Base-by-base conservation (phyloP, 306 rosid species). In the Hippophae rhamnoides region DNA sequence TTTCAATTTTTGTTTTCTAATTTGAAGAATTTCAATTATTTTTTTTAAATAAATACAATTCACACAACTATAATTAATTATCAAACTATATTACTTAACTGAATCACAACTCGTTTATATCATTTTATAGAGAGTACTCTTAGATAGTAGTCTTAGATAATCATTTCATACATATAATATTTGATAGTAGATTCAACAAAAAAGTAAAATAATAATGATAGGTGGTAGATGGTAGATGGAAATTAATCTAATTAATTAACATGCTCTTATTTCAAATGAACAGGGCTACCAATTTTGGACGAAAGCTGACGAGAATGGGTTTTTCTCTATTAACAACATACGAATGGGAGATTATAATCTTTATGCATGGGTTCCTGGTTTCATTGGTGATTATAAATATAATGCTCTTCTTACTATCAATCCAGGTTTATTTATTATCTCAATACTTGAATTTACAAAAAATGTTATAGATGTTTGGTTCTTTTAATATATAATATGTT, bases 231-330 rank as follows among this genome's bases (percentile, higher is more conserved):
- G 6, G 25, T 6, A 49, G 13, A 49, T 7, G 7, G 14, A 13
- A 49, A 49, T 11, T 12, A 5, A 3, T 12, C 14, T 5, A 5
- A 7, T 12, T 49, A 12, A n/a, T 13, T 12, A 49, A 49, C 8
- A 12, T 5, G 53, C 23, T 12, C 12, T 12, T 9, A 5, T 13
- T 13, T 49, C 14, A 14, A 49, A 11, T 23, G 8, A 5, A 23
- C 72, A 87, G 95, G 76, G 78, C 49, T 87, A 87, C 66, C 95
- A 87, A 63, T 87, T 84, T 60, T 87, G 95, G 89, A 63, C 72
- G 9, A 65, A 50, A 62, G 80, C 86, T 43, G 84, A 84, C 11
- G 75, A 76, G 43, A 69, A 80, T 38, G 92, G 95, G 38, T 76
- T 45, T 74, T 87, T 87, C 72, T 61, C 64, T 13, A 76, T 82